Conservation (phyloP, 2,329 filamentous ascomycete species). For the Colletotrichum tabaci region DNA sequence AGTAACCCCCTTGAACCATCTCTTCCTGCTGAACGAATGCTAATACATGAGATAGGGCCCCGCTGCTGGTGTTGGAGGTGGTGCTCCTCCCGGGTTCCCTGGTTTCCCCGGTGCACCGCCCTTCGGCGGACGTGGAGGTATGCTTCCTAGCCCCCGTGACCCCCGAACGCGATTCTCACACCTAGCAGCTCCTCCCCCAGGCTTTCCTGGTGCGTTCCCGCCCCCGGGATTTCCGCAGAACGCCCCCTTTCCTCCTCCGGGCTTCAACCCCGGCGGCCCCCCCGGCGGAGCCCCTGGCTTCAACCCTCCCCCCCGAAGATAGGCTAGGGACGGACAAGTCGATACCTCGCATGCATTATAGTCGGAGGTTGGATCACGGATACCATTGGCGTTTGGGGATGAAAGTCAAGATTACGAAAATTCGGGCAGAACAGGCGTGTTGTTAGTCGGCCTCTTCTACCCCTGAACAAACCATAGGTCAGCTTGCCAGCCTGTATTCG, state of each 20-base stretch:
- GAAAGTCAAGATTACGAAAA: slow-evolving; percentile 42
- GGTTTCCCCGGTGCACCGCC: slow-evolving; percentile 66
- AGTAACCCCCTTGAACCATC: slow-evolving; percentile 45
- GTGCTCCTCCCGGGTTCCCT: slow-evolving; percentile 71
- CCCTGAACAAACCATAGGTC: slow-evolving; percentile 37
- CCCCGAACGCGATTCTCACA: slow-evolving; percentile 51
- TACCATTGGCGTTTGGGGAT: slow-evolving; percentile 53
- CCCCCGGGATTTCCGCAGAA: slow-evolving; percentile 59
- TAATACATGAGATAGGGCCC: slow-evolving; percentile 70
- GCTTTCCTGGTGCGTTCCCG: slow-evolving; percentile 65
- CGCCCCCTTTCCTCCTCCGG: slow-evolving; percentile 63
- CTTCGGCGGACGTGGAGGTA: slow-evolving; percentile 69
- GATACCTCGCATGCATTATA: slow-evolving; percentile 41
- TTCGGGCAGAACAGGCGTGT: slow-evolving; percentile 28
- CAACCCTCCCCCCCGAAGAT: slow-evolving; percentile 79
- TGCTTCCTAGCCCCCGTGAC: slow-evolving; percentile 49
- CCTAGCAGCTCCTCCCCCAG: slow-evolving; percentile 61
- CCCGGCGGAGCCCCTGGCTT: slow-evolving; percentile 77
- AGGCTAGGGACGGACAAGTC: slow-evolving; percentile 45
- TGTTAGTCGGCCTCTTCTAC: slow-evolving; percentile 21
- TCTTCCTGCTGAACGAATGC: background rate
- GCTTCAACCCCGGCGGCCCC: slow-evolving; percentile 62
- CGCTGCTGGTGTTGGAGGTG: slow-evolving; percentile 87
- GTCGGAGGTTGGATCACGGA: slow-evolving; percentile 43
- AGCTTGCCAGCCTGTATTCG: slow-evolving; percentile 19